A percentile compares a stretch with the other conserved stretches of the same genome.
phyloP scores from a whole-genome alignment of 495 filamentous ascomycete species.

The Glarea lozoyensis region DNA sequence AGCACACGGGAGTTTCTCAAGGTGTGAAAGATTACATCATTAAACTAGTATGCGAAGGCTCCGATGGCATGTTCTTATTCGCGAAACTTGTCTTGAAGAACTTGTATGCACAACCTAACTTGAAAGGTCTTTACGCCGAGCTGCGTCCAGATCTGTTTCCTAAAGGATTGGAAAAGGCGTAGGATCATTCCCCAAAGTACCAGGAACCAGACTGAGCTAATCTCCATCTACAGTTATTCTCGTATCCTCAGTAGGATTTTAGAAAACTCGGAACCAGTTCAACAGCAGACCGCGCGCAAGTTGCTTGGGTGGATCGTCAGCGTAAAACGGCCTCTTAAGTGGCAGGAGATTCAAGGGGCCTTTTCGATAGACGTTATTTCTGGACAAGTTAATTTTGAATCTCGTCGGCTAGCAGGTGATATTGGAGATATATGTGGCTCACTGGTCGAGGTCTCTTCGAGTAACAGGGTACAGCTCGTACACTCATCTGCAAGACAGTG shows the following conservation, averaged over 20 bases:
- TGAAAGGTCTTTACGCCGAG: conserved; percentile 23
- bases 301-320: conserved; percentile 36
- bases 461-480: conserved; percentile 29
- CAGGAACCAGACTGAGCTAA: background rate
- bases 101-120: conserved; percentile 25
- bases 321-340: conserved; percentile 34
- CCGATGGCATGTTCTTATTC: conserved; percentile 38
- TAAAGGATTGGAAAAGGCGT: background rate
- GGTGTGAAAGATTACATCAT: conserved; percentile 9
- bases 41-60: conserved; percentile 15
- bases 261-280: conserved; percentile 5
- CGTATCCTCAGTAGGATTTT: conserved; percentile 30
- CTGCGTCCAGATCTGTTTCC: conserved; percentile 12
- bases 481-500: conserved; percentile 36
- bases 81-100: conserved; percentile 35
- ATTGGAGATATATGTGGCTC: conserved; percentile 32
- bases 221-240: conserved; percentile 26
- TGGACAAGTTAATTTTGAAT: background rate
- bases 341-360: conserved; percentile 38
- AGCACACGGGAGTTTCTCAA: background rate
- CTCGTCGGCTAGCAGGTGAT: background rate
- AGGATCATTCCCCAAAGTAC: background rate
- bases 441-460: conserved; percentile 29
- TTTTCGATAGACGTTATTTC: conserved; percentile 23
- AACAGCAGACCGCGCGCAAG: conserved; percentile 23